phyloP scores from a whole-genome alignment of 1,284 basidiomycete genomes.

The Malassezia yamatoensis region DNA sequence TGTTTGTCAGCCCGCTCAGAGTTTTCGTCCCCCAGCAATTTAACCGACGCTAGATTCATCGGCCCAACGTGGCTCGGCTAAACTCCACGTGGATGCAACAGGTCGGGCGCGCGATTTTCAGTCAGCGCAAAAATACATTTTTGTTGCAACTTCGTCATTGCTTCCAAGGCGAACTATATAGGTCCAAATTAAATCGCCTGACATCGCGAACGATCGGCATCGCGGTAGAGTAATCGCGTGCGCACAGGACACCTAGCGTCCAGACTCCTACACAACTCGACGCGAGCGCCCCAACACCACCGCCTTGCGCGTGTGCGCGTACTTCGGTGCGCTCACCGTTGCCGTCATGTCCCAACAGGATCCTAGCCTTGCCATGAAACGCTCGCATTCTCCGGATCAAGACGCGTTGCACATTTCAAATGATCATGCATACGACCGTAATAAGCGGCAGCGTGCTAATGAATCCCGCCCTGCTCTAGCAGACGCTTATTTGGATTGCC shows the following conservation, averaged over 20 bases:
- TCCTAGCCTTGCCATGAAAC: constrained; percentile 7
- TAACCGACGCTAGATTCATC: too few relatives aligned
- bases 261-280: background rate
- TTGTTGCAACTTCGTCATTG: background rate
- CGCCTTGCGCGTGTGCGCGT: background rate
- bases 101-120: too few relatives aligned
- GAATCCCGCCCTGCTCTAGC: constrained; percentile 1
- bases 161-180: constrained; percentile 17
- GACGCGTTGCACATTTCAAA: constrained; percentile 4
- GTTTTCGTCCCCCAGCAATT: too few relatives aligned
- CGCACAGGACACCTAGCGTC: constrained; percentile 13
- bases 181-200: constrained; percentile 12
- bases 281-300: background rate
- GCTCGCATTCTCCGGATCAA: constrained; percentile 15
- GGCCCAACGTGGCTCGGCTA: too few relatives aligned
- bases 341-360: background rate
- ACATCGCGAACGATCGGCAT: constrained; percentile 6
- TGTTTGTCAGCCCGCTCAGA: too few relatives aligned
- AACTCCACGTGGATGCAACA: too few relatives aligned
- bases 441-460: constrained; percentile 8
- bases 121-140: constrained; percentile 14
- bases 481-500: constrained; percentile 10
- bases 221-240: constrained; percentile 5
- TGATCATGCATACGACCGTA: background rate
- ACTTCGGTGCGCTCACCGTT: background rate